A percentile compares a stretch with the other conserved stretches of the same genome.
These are phyloP conservation scores for Panicum miliaceum DNA, from an alignment of 176 grass and related monocot genomes.

Conservation along the genomic window DNA sequence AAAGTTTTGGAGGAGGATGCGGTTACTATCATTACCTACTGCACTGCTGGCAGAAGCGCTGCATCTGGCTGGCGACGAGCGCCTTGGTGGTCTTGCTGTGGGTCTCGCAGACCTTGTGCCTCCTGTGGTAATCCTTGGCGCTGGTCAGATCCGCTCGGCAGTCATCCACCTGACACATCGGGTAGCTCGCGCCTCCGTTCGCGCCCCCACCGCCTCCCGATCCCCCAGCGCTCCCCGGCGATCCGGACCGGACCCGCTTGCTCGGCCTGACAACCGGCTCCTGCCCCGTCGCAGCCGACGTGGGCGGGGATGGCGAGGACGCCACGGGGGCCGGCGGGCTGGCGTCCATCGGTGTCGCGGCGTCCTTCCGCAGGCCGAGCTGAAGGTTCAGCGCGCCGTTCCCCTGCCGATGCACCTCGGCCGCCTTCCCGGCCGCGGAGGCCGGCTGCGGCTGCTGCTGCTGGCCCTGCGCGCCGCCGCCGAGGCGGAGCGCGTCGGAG, in stretches of 20 bases:
- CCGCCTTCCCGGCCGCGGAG: constrained; percentile 1
- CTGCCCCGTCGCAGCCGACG: constrained; percentile 15
- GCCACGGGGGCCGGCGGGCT: constrained; percentile 35
- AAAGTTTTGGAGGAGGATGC: constrained; percentile 1
- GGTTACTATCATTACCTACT: constrained; percentile 77
- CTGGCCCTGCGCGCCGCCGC: constrained; percentile 21
- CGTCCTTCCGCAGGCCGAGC: constrained; percentile 52
- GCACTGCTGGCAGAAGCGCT: constrained; percentile 99
- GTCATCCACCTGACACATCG: constrained; percentile 98
- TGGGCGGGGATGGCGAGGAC: constrained; percentile 44
- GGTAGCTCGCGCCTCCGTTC: constrained; percentile 56
- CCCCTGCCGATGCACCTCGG: constrained; percentile 21
- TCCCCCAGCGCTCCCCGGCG: constrained; percentile 57
- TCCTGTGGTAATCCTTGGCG: constrained; percentile 92
- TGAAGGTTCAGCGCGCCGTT: constrained; percentile 61
- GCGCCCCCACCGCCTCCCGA: constrained; percentile 9
- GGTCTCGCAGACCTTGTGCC: constrained; percentile 93
- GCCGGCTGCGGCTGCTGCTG: constrained; percentile 35
- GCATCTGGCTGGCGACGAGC: constrained; percentile 83
- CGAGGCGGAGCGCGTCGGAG: constrained; percentile 39
- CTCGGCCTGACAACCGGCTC: constrained; percentile 56
- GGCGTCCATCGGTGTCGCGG: constrained; percentile 31
- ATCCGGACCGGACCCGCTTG: constrained; percentile 86
- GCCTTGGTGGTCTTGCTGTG: constrained; percentile 94
- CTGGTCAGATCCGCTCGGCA: constrained; percentile 81